A percentile compares a stretch with the other conserved stretches of the same genome.
phyloP scores from a whole-genome alignment of 2,329 filamentous ascomycete species.

The Hymenoscyphus repandus region DNA sequence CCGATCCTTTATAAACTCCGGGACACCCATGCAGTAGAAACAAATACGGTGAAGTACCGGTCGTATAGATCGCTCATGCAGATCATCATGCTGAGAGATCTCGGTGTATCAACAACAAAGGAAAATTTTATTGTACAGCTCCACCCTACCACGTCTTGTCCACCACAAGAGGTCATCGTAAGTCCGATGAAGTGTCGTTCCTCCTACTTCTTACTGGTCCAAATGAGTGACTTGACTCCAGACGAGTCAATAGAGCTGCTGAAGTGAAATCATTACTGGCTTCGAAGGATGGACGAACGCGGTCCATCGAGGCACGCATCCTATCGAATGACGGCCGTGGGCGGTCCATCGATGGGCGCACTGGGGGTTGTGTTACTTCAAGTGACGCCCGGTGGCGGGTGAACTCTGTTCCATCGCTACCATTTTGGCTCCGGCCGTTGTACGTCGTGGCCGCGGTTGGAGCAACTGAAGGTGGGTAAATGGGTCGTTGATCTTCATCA shows the following conservation, averaged over 20 bases:
- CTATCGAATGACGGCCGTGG: constrained; percentile 82
- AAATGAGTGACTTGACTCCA: constrained; percentile 63
- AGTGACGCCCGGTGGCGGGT: constrained; percentile 61
- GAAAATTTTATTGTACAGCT: constrained; percentile 32
- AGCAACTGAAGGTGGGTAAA: constrained; percentile 87
- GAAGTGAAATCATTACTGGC: constrained; percentile 87
- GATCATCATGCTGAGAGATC: constrained; percentile 40
- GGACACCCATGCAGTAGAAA: constrained; percentile 26
- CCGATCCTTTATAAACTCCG: constrained; percentile 19
- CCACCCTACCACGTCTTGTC: not conserved
- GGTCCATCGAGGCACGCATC: constrained; percentile 81
- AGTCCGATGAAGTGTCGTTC: constrained; percentile 15
- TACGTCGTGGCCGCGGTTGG: constrained; percentile 66
- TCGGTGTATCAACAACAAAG: constrained; percentile 33
- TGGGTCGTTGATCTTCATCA: constrained; percentile 84
- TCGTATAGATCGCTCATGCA: constrained; percentile 46
- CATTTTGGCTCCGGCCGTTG: constrained; percentile 77
- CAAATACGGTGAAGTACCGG: constrained; percentile 22
- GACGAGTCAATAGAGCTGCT: constrained; percentile 74
- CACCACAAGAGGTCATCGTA: constrained; percentile 15
- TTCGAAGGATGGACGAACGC: constrained; percentile 77
- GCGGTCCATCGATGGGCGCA: constrained; percentile 47
- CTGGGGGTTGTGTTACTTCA: constrained; percentile 35
- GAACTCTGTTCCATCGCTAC: constrained; percentile 91
- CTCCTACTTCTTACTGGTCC: constrained; percentile 24